Percentiles rank a stretch among this genome's conserved stretches.
Conservation (phyloP, 345 rosid genomes). For the Eucalyptus sp. region DNA sequence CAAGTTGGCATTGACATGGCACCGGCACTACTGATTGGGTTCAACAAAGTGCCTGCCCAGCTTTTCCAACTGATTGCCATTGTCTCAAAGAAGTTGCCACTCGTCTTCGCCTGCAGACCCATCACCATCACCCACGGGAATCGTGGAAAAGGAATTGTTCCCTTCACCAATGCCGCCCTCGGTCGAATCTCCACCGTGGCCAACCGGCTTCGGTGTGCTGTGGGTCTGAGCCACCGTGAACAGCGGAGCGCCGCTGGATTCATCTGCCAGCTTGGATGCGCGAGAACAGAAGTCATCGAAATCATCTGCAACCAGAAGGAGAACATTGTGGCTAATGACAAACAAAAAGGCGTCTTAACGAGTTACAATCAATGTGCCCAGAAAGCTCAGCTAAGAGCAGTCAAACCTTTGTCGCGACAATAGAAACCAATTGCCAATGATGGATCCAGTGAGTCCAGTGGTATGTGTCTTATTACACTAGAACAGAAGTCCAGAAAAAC, state of each 20-base stretch:
- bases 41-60: not conserved
- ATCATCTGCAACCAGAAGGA: slow-evolving; percentile 36
- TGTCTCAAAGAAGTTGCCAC: slow-evolving; percentile 10
- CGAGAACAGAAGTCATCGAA: slow-evolving; percentile 64
- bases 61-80: not conserved
- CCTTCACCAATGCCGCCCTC: not conserved
- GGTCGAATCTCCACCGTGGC: not conserved
- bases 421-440: slow-evolving; percentile 90
- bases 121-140: not conserved
- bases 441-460: slow-evolving; percentile 70
- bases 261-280: slow-evolving; percentile 66
- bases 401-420: slow-evolving; percentile 73
- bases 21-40: not conserved
- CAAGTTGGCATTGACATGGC: not conserved
- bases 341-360: not conserved
- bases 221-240: slow-evolving; percentile 31
- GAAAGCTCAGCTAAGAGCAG: not conserved
- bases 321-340: not conserved
- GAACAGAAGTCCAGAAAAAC: not conserved
- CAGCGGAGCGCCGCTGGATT: slow-evolving; percentile 83
- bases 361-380: not conserved
- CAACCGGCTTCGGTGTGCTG: not conserved
- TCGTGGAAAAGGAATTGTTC: not conserved
- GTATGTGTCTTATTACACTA: slow-evolving; percentile 54
- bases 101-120: not conserved